Percentiles rank a stretch among this genome's conserved stretches.
These are phyloP conservation scores for Leucaena leucocephala DNA, from an alignment of 306 rosid species.

Conservation along the genomic window DNA sequence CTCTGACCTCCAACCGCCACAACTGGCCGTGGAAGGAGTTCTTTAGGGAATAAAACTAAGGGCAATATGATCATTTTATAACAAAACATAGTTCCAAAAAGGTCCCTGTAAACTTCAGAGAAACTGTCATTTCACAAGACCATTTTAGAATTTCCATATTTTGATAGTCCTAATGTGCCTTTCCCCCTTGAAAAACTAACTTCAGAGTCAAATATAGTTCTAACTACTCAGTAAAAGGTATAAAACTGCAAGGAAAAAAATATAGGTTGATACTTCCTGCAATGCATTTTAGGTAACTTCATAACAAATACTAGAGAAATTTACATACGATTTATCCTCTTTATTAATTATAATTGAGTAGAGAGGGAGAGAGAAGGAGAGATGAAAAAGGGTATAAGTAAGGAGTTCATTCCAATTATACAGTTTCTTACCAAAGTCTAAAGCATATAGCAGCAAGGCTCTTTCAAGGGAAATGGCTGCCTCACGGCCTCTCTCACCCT, in stretches of 20 bases:
- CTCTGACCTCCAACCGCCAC: too few species aligned
- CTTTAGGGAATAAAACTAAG: too few species aligned
- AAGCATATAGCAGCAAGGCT: constrained; percentile 23
- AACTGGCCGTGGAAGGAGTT: too few species aligned
- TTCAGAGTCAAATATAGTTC: too few species aligned
- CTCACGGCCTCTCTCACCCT: constrained; percentile 30
- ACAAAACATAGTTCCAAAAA: too few species aligned
- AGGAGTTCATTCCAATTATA: constrained; percentile 35
- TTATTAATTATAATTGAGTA: not conserved
- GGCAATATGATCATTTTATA: too few species aligned
- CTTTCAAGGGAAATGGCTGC: constrained; percentile 34
- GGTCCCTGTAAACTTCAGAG: too few species aligned
- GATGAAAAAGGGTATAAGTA: not conserved
- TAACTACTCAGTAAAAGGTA: too few species aligned
- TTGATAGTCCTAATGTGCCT: too few species aligned
- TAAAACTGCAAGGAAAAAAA: not conserved
- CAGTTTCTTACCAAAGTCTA: constrained; percentile 33
- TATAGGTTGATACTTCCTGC: not conserved
- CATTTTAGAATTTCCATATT: too few species aligned
- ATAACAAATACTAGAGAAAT: not conserved
- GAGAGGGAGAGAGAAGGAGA: not conserved
- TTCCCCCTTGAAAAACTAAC: too few species aligned
- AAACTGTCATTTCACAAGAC: too few species aligned
- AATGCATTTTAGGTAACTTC: not conserved
- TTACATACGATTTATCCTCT: not conserved